Base-by-base conservation (phyloP, 805 yeast genomes). In the Candida wancherniae region DNA sequence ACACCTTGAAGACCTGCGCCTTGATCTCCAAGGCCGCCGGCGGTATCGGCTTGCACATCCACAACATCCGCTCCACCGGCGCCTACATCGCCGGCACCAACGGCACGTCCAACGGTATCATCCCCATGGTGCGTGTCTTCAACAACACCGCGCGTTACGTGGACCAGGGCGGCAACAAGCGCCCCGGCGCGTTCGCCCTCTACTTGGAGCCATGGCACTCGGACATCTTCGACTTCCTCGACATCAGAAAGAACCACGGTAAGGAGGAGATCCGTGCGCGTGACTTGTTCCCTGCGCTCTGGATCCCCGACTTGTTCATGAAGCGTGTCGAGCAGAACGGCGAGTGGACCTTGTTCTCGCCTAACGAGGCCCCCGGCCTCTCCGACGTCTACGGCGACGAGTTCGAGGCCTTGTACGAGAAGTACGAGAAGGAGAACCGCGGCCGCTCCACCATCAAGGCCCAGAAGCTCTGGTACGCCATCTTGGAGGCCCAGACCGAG, bases 271-370 rank as follows among this genome's bases (percentile, higher is more conserved):
- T 70, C 42, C 63, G 80, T 52, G 78, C 80, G 17, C 66, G 80
- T 60, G 80, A 74, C 50, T 65, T 74, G 49, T 74, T 74, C 63
- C 76, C 76, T 30, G 80, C 79, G 10, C 61, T 74, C 40, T 74
- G 80, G 80, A 72, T 74, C 43, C 77, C 80, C 4, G 80, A 74
- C 53, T 59, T 74, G 48, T 74, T 74, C 55, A 74, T 74, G 80
- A 61, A 73, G 57, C 61, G 79, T 52, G 78, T 74, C 39, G 77
- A 74, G 57, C 56, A 59, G 34, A 70, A 73, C 47, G 70, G 57
- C 31, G 72, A 67, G 5, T 74, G 80, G 80, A 69, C 77, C 22
- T 57, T 74, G 42, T 74, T 74, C 55, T 73, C 79, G 29, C 79
- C 80, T 15, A 65, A 72, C 44, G 77, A 71, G 48, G 77, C 76